Conservation (phyloP, 441 rosid genomes). For the Syzygium syzygioides region DNA sequence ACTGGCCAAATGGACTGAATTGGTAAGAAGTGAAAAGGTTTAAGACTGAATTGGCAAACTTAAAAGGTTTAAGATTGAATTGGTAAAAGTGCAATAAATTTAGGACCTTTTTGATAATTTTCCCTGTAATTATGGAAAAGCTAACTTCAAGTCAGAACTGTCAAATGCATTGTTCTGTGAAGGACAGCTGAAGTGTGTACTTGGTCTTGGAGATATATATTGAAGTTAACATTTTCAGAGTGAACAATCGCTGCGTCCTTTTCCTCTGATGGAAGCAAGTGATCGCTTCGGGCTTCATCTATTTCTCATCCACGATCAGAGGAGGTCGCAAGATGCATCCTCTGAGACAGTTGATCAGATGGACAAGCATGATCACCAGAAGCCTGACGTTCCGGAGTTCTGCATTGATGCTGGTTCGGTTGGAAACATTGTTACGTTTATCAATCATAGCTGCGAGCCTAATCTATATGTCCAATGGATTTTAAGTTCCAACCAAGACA, state of each 20-base stretch:
- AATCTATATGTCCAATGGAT: constrained; percentile 86
- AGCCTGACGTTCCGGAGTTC: constrained; percentile 60
- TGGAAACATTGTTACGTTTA: constrained; percentile 80
- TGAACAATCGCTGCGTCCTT: background rate
- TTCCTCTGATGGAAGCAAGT: background rate
- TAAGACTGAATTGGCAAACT: too few relatives aligned
- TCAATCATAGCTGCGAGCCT: constrained; percentile 90
- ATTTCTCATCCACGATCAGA: background rate
- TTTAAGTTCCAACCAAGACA: constrained; percentile 71
- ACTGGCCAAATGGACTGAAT: too few relatives aligned
- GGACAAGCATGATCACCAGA: constrained; percentile 26
- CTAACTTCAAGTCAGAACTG: background rate
- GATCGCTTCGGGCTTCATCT: background rate
- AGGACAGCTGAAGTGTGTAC: background rate
- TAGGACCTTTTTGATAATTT: too few relatives aligned
- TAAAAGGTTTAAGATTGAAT: too few relatives aligned
- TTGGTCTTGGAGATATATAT: background rate
- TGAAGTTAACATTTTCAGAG: background rate
- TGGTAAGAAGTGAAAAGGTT: too few relatives aligned
- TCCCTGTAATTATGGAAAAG: background rate
- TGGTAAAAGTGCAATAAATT: too few relatives aligned
- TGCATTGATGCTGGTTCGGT: constrained; percentile 74
- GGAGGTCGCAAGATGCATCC: background rate
- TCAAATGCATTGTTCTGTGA: background rate
- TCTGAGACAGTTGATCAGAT: background rate